Conservation (phyloP, 192 early-diverging fungal species). For the Coemansia sp. region DNA sequence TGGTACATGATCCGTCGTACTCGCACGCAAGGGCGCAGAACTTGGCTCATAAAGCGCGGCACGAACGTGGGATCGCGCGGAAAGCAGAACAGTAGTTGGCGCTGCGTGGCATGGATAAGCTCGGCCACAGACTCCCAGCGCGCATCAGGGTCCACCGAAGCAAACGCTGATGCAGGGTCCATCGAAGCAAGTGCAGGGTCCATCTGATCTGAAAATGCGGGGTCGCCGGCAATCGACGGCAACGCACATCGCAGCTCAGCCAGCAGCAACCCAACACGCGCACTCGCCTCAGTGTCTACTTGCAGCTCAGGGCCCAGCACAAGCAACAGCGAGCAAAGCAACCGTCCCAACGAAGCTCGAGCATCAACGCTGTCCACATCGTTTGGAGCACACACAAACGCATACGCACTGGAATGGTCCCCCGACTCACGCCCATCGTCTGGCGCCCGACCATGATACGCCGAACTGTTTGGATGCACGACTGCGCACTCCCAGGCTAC, state of each 20-base stretch:
- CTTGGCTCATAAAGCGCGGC: constrained; percentile 14
- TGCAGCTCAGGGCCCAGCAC: constrained; percentile 92
- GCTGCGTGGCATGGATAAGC: constrained; percentile 34
- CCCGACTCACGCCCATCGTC: constrained; percentile 16
- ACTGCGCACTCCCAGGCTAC: constrained; percentile 60
- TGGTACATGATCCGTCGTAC: constrained; percentile 13
- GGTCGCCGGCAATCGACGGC: constrained; percentile 11
- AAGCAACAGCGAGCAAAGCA: constrained; percentile 86
- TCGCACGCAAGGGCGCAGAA: constrained; percentile 36
- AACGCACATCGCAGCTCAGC: constrained; percentile 76
- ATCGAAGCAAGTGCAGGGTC: too few relatives aligned
- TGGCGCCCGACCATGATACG: constrained; percentile 23
- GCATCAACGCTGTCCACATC: constrained; percentile 59
- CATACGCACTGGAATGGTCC: constrained; percentile 8
- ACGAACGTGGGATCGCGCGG: constrained; percentile 11
- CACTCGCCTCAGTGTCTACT: constrained; percentile 66
- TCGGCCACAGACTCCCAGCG: constrained; percentile 35
- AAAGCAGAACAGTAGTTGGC: constrained; percentile 42
- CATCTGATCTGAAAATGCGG: neutral
- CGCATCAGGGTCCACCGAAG: constrained; percentile 39
- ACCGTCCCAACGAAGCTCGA: constrained; percentile 70
- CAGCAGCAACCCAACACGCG: constrained; percentile 76
- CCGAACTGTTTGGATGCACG: constrained; percentile 56
- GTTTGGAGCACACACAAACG: constrained; percentile 56
- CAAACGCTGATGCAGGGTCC: too few relatives aligned